Evolutionary conservation across 495 filamentous ascomycete species (phyloP).

Genomic region (Bathelium albidoporum): DNA sequence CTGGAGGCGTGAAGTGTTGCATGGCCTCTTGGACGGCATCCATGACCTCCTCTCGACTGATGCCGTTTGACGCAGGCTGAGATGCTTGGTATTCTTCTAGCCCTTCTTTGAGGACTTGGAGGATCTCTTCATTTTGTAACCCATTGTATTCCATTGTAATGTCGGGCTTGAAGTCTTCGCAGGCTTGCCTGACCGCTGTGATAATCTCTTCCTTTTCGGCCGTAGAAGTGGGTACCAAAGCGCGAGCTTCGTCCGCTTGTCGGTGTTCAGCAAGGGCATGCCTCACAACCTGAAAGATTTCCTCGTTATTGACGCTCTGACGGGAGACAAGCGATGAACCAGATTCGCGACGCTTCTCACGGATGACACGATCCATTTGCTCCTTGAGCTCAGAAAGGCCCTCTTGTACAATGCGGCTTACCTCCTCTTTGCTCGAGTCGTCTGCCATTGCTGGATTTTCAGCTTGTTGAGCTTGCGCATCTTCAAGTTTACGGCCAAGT

Average conservation of each 20-base stretch:
- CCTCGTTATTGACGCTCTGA: constrained; percentile 55
- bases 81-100: constrained; percentile 62
- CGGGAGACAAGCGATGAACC: constrained; percentile 40
- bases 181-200: constrained; percentile 73
- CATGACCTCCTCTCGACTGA: constrained; percentile 66
- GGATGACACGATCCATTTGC: constrained; percentile 64
- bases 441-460: constrained; percentile 13
- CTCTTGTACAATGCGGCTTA: constrained; percentile 66
- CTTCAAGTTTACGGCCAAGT: constrained; percentile 71
- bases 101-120: constrained; percentile 74
- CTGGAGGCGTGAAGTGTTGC: constrained; percentile 61
- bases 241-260: constrained; percentile 7
- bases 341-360: constrained; percentile 63
- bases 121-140: constrained; percentile 76
- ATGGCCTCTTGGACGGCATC: constrained; percentile 72
- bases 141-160: constrained; percentile 84
- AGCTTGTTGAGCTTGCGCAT: constrained; percentile 40
- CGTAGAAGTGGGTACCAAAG: background rate
- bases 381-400: constrained; percentile 68
- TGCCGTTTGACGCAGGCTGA: constrained; percentile 40
- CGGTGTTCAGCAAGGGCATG: constrained; percentile 58
- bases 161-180: constrained; percentile 85
- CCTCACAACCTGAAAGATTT: constrained; percentile 72
- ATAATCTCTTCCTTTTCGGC: constrained; percentile 63
- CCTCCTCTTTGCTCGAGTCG: constrained; percentile 48